A percentile compares a stretch with the other conserved stretches of the same genome.
Evolutionary conservation across 192 early-diverging fungal genomes (phyloP).

Genomic region (Entomortierella chlamydospora): DNA sequence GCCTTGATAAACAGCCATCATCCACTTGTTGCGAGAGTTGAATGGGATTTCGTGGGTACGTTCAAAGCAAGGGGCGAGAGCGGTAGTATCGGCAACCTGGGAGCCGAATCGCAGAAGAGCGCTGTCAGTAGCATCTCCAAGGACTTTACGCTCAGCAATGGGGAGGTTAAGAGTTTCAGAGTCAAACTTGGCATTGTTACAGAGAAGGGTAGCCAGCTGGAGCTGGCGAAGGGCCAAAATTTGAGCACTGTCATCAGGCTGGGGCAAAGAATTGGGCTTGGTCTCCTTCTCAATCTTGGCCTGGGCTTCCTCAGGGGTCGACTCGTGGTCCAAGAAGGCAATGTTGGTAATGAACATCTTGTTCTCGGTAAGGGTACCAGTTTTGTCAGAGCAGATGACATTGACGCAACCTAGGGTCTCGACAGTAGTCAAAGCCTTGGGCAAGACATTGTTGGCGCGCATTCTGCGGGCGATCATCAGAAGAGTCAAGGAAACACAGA

Average conservation of each 20-base stretch:
- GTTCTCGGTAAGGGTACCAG: slow-evolving; percentile 90
- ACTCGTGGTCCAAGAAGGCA: slow-evolving; percentile 56
- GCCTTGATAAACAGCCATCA: slow-evolving; percentile 60
- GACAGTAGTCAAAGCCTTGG: slow-evolving; percentile 86
- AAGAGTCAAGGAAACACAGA: slow-evolving; percentile 80
- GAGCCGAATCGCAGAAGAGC: slow-evolving; percentile 82
- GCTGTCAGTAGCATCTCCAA: slow-evolving; percentile 91
- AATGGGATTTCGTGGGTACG: slow-evolving; percentile 72
- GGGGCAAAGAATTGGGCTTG: slow-evolving; percentile 24
- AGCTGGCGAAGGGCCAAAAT: slow-evolving; percentile 45
- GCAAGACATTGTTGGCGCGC: slow-evolving; percentile 75
- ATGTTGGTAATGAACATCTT: slow-evolving; percentile 72
- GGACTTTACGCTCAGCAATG: slow-evolving; percentile 66
- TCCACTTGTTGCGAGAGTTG: slow-evolving; percentile 83
- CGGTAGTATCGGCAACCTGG: slow-evolving; percentile 15
- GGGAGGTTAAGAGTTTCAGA: slow-evolving; percentile 59
- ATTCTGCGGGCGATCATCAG: slow-evolving; percentile 82
- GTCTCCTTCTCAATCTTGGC: slow-evolving; percentile 36
- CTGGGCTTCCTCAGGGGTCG: slow-evolving; percentile 43
- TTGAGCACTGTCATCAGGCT: slow-evolving; percentile 49
- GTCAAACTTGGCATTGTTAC: slow-evolving; percentile 79
- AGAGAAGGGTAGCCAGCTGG: slow-evolving; percentile 58
- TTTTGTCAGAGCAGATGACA: slow-evolving; percentile 82
- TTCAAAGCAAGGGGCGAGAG: slow-evolving; percentile 31
- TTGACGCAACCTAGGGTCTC: slow-evolving; percentile 89